These are phyloP conservation scores for Graphilbum sp. DNA, from an alignment of 2,329 filamentous ascomycete genomes.

Conservation along the genomic window DNA sequence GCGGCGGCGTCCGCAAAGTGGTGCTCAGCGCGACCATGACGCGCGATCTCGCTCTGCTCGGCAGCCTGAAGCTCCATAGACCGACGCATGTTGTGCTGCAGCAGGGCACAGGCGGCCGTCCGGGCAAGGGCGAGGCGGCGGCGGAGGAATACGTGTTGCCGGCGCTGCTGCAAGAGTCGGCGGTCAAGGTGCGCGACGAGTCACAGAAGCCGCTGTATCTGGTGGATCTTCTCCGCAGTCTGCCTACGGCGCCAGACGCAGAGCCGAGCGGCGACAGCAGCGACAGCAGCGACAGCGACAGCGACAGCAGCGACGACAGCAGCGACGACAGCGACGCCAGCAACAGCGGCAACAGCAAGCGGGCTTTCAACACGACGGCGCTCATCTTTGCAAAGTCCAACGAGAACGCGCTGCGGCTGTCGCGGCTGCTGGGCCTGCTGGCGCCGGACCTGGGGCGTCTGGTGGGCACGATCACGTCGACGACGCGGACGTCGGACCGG, in stretches of 20 bases:
- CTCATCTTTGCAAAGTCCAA: constrained; percentile 87
- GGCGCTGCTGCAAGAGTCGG: constrained; percentile 43
- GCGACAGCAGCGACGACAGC: constrained; percentile 4
- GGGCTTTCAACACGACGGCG: constrained; percentile 26
- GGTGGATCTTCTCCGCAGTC: constrained; percentile 50
- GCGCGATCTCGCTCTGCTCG: constrained; percentile 64
- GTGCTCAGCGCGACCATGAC: constrained; percentile 89
- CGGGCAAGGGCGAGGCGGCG: constrained; percentile 19
- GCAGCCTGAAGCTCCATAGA: constrained; percentile 51
- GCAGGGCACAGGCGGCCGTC: constrained; percentile 22
- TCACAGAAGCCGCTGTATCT: constrained; percentile 70
- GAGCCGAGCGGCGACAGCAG: neutral
- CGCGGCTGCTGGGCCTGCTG: constrained; percentile 57
- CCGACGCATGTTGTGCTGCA: constrained; percentile 67
- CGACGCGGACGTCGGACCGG: constrained; percentile 55
- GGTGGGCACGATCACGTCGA: constrained; percentile 60
- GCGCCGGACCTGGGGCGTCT: constrained; percentile 37
- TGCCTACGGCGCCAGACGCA: neutral
- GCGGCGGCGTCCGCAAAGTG: constrained; percentile 52
- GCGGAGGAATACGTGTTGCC: constrained; percentile 36
- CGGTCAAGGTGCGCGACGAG: constrained; percentile 50
- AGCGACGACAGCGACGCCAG: constrained; percentile 4
- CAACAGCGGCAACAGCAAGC: constrained; percentile 5
- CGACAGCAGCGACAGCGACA: constrained; percentile 5
- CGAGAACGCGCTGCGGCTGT: constrained; percentile 73